These are phyloP conservation scores for Pseudophaeomoniella oleicola DNA, from an alignment of 2,329 filamentous ascomycete species.

Conservation along the genomic window DNA sequence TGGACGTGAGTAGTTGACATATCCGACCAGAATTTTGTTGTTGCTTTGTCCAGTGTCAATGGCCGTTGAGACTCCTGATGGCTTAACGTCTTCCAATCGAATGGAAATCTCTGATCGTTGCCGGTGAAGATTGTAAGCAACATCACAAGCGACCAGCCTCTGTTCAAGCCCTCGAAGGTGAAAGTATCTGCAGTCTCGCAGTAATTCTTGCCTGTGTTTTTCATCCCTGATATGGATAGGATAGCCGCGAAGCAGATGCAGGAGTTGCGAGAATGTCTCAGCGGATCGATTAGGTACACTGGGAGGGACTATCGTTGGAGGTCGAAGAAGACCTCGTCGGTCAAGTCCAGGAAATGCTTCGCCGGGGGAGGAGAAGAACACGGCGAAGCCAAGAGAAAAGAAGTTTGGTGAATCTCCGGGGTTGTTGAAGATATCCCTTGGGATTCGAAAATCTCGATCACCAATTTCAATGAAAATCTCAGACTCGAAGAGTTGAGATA, in stretches of 20 bases:
- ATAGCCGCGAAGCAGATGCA: constrained; percentile 74
- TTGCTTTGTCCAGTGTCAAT: constrained; percentile 24
- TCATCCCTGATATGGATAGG: constrained; percentile 62
- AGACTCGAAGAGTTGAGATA: constrained; percentile 80
- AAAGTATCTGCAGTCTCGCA: constrained; percentile 83
- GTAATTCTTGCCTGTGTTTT: constrained; percentile 58
- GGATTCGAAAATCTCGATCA: constrained; percentile 73
- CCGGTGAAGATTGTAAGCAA: constrained; percentile 59
- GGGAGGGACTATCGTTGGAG: constrained; percentile 73
- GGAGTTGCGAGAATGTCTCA: constrained; percentile 69
- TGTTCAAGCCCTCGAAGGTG: constrained; percentile 88
- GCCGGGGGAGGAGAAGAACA: constrained; percentile 68
- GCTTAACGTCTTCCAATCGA: constrained; percentile 73
- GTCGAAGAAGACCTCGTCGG: constrained; percentile 63
- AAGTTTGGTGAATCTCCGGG: constrained; percentile 92
- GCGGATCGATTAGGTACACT: constrained; percentile 66
- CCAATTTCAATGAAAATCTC: constrained; percentile 89
- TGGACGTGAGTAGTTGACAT: constrained; percentile 69
- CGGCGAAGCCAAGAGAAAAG: constrained; percentile 78
- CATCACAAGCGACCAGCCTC: constrained; percentile 61
- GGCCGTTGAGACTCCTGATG: constrained; percentile 61
- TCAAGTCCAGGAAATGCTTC: constrained; percentile 79
- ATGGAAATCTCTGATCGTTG: constrained; percentile 61
- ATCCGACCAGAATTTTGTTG: constrained; percentile 24
- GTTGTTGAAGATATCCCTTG: constrained; percentile 69